Evolutionary conservation across 768 basidiomycete genomes (phyloP).

Genomic region (Scleroderma citrinum): DNA sequence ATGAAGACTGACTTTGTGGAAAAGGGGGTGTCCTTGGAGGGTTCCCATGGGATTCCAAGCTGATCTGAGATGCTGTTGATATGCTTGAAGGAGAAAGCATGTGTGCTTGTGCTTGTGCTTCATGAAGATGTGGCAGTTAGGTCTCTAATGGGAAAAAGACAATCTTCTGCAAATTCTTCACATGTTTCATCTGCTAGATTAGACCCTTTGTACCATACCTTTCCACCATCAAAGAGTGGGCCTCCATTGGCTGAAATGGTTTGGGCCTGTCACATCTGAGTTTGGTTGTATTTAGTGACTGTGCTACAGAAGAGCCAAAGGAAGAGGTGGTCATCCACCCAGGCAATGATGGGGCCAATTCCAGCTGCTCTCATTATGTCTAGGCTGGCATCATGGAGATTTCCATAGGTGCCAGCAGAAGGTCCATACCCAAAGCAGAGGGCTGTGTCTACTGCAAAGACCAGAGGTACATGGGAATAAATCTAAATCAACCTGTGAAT

Average conservation of each 20-base stretch:
- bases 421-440: slow-evolving; percentile 1
- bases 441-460: slow-evolving; percentile 9
- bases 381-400: slow-evolving; percentile 2
- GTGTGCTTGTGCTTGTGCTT: no score
- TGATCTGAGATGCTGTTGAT: not conserved
- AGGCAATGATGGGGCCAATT: not conserved
- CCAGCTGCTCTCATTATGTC: not conserved
- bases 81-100: slow-evolving; percentile 2
- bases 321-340: slow-evolving; percentile 1
- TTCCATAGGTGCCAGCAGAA: not conserved
- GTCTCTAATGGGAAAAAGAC: not conserved
- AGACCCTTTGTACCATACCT: slow-evolving; percentile 24
- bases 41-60: slow-evolving; percentile 12
- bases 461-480: no score
- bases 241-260: slow-evolving; percentile 4
- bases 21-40: slow-evolving; percentile 16
- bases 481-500: no score
- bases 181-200: slow-evolving; percentile 5
- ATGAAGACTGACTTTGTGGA: slow-evolving; percentile 14
- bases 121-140: slow-evolving; percentile 7
- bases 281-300: slow-evolving; percentile 8
- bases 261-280: not conserved
- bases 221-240: slow-evolving; percentile 1
- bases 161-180: slow-evolving; percentile 33
- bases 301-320: not conserved